Evolutionary conservation across 2,329 filamentous ascomycete species (phyloP).

Genomic region (Fusarium hainanense): DNA sequence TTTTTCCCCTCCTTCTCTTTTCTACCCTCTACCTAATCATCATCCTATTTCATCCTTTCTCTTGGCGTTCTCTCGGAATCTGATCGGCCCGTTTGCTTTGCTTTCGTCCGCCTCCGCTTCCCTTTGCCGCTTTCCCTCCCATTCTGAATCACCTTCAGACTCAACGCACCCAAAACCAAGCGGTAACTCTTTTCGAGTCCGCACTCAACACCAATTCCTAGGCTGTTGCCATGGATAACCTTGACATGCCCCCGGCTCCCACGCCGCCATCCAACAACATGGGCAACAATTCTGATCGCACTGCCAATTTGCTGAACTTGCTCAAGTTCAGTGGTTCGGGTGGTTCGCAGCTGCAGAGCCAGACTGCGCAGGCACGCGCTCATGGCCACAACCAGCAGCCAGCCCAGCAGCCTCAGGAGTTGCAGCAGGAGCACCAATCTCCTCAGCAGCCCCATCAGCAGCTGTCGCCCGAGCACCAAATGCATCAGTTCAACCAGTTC

Average conservation of each 20-base stretch:
- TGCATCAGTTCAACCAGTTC: constrained; percentile 44
- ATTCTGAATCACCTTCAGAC: constrained; percentile 23
- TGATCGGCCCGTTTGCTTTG: constrained; percentile 42
- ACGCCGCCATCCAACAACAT: constrained; percentile 58
- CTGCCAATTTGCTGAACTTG: constrained; percentile 67
- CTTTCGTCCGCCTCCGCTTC: constrained; percentile 43
- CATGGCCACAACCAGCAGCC: constrained; percentile 29
- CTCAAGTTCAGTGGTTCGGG: constrained; percentile 67
- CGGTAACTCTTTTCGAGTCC: constrained; percentile 40
- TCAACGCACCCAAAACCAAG: constrained; percentile 14
- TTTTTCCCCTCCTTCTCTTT: constrained; percentile 1
- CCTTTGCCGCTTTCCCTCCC: constrained; percentile 29
- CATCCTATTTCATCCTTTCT: constrained; percentile 22
- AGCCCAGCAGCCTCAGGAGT: constrained; percentile 31
- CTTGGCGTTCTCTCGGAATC: constrained; percentile 38
- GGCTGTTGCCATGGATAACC: constrained; percentile 45
- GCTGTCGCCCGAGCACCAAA: constrained; percentile 44
- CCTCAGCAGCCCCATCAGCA: constrained; percentile 41
- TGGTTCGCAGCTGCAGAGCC: constrained; percentile 51
- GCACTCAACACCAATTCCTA: constrained; percentile 36
- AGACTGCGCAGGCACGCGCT: constrained; percentile 44
- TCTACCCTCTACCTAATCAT: background rate
- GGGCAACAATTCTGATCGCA: constrained; percentile 59
- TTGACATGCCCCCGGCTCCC: constrained; percentile 63
- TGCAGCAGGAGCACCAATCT: constrained; percentile 29